Conservation (phyloP, 495 filamentous ascomycete genomes). For the Aspergillus avenaceus region DNA sequence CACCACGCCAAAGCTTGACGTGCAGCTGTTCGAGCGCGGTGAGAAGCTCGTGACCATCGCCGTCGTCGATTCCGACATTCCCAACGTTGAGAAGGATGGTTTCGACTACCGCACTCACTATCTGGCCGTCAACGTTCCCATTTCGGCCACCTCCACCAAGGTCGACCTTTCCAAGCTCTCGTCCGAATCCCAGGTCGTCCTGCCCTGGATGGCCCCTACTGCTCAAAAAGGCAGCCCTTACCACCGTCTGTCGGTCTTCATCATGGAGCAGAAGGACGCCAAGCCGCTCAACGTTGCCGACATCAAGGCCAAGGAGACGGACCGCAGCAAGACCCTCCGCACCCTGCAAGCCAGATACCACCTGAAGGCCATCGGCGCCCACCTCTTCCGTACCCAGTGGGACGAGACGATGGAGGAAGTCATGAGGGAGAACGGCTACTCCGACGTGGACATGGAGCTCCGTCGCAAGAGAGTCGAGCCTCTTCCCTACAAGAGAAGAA, state of each 20-base stretch:
- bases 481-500: constrained; percentile 52
- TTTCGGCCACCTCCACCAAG: constrained; percentile 51
- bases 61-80: constrained; percentile 88
- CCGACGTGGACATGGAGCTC: constrained; percentile 79
- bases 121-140: constrained; percentile 64
- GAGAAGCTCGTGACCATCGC: constrained; percentile 77
- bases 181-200: constrained; percentile 57
- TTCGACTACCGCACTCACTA: constrained; percentile 84
- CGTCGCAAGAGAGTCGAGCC: constrained; percentile 64
- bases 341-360: constrained; percentile 63
- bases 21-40: constrained; percentile 80
- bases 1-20: constrained; percentile 63
- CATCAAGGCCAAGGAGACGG: constrained; percentile 48
- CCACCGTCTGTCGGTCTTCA: constrained; percentile 78
- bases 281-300: constrained; percentile 54
- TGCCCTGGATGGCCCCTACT: constrained; percentile 80
- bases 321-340: constrained; percentile 67
- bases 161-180: constrained; percentile 49
- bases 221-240: constrained; percentile 89
- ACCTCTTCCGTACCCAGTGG: constrained; percentile 84
- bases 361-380: constrained; percentile 72
- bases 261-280: constrained; percentile 71
- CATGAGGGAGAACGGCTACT: constrained; percentile 73
- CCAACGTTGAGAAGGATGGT: constrained; percentile 66
- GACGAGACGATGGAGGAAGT: constrained; percentile 80